These are phyloP conservation scores for Barnettozyma wickerhamii DNA, from an alignment of 805 yeast species.

Conservation along the genomic window DNA sequence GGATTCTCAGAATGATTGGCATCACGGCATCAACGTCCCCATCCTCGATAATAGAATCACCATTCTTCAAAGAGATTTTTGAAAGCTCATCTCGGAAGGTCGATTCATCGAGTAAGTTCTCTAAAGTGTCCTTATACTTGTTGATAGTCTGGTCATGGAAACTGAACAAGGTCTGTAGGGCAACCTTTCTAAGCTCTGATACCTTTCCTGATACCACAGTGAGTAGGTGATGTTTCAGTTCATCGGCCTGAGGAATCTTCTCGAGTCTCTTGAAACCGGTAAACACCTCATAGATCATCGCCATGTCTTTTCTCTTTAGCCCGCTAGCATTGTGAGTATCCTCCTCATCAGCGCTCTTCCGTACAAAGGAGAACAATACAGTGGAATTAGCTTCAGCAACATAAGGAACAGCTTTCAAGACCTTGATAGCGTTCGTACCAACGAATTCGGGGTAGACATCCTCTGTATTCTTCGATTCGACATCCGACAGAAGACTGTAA, in stretches of 20 bases:
- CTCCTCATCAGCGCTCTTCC: constrained; percentile 25
- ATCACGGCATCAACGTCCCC: constrained; percentile 57
- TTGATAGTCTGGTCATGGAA: constrained; percentile 54
- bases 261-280: constrained; percentile 61
- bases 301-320: constrained; percentile 52
- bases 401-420: constrained; percentile 53
- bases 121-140: constrained; percentile 70
- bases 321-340: constrained; percentile 15
- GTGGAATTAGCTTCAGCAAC: constrained; percentile 64
- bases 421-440: constrained; percentile 54
- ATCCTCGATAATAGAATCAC: constrained; percentile 50
- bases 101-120: constrained; percentile 74
- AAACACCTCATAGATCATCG: constrained; percentile 56
- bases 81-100: constrained; percentile 82
- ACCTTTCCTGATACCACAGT: constrained; percentile 57
- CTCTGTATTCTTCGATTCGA: constrained; percentile 11
- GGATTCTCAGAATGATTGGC: constrained; percentile 70
- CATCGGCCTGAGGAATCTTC: constrained; percentile 45
- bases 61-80: constrained; percentile 50
- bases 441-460: constrained; percentile 14
- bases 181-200: constrained; percentile 61
- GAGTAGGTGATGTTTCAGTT: constrained; percentile 50
- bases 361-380: constrained; percentile 54
- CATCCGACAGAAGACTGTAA: too few relatives aligned
- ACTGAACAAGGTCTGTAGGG: constrained; percentile 64